These are phyloP conservation scores for Lachnellula suecica DNA, from an alignment of 2,329 filamentous ascomycete genomes.

Conservation along the genomic window DNA sequence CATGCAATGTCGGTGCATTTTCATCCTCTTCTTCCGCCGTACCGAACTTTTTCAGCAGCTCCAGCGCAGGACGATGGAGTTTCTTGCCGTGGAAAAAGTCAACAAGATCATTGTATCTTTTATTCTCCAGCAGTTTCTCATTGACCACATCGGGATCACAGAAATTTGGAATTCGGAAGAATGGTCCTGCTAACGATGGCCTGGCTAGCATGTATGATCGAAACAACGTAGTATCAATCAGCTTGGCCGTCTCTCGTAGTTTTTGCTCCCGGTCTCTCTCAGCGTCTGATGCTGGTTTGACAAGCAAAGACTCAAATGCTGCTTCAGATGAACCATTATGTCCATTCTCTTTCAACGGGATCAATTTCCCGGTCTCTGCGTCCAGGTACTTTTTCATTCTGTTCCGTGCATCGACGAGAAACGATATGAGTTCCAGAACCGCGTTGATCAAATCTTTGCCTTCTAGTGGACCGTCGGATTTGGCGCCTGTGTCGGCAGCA, in stretches of 20 bases:
- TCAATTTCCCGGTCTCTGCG: conserved; percentile 61
- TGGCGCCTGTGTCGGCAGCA: conserved; percentile 49
- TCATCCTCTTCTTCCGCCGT: conserved; percentile 52
- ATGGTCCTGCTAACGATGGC: conserved; percentile 78
- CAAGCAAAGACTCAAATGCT: conserved; percentile 55
- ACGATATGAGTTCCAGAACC: conserved; percentile 80
- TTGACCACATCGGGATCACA: conserved; percentile 96
- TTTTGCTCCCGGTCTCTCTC: conserved; percentile 65
- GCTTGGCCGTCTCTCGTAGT: conserved; percentile 71
- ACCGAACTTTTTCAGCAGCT: conserved; percentile 80
- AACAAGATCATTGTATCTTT: conserved; percentile 90
- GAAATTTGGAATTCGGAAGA: conserved; percentile 96
- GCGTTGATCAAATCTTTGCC: conserved; percentile 83
- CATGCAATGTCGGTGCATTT: conserved; percentile 61
- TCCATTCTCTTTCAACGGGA: conserved; percentile 40
- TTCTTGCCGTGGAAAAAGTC: conserved; percentile 97
- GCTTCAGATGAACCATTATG: conserved; percentile 46
- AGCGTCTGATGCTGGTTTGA: conserved; percentile 37
- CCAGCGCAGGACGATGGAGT: conserved; percentile 82
- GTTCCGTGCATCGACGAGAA: conserved; percentile 80
- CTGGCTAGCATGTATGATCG: conserved; percentile 91
- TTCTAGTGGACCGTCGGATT: conserved; percentile 56
- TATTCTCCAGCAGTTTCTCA: conserved; percentile 83
- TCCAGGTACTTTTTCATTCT: conserved; percentile 62
- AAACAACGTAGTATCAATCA: conserved; percentile 94